These are phyloP conservation scores for Mycena rosella DNA, from an alignment of 768 basidiomycete genomes.

Conservation along the genomic window DNA sequence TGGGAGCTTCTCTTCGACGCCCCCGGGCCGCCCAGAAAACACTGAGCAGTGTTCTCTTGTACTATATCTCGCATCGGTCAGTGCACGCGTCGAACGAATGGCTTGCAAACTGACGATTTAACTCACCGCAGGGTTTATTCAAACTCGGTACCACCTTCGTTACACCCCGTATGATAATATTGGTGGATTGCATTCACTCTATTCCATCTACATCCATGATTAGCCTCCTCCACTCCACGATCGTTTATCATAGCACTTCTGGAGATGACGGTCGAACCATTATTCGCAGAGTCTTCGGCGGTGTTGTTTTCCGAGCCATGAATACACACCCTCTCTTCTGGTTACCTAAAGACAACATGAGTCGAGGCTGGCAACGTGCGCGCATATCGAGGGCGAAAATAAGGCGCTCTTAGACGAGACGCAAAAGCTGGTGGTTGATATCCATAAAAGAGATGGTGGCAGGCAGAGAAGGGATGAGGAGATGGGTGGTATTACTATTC, in stretches of 20 bases:
- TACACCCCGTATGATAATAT: constrained; percentile 31
- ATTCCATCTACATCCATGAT: constrained; percentile 14
- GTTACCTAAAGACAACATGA: no score
- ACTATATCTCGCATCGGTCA: constrained; percentile 26
- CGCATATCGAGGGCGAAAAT: constrained; percentile 7
- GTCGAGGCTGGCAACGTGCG: background rate
- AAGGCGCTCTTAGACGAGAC: background rate
- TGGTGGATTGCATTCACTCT: no score
- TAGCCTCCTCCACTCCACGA: constrained; percentile 21
- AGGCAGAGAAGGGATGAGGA: constrained; percentile 3
- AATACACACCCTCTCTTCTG: constrained; percentile 28
- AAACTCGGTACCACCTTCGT: constrained; percentile 21
- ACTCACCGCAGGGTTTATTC: background rate
- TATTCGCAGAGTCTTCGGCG: constrained; percentile 10
- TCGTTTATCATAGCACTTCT: constrained; percentile 26
- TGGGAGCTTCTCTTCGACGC: constrained; percentile 33
- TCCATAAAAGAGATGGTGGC: background rate
- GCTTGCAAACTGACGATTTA: constrained; percentile 1
- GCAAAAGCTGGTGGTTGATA: background rate
- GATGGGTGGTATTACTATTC: constrained; percentile 1
- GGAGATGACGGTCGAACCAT: constrained; percentile 18
- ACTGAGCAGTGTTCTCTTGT: constrained; percentile 1
- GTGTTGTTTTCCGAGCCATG: constrained; percentile 10
- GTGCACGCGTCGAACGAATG: background rate
- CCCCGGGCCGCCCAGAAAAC: constrained; percentile 8